Evolutionary conservation across 164 flowering plant species (phyloP), one percentile per base, ranked within the genome.

Genomic region (Sextonia rubra): DNA sequence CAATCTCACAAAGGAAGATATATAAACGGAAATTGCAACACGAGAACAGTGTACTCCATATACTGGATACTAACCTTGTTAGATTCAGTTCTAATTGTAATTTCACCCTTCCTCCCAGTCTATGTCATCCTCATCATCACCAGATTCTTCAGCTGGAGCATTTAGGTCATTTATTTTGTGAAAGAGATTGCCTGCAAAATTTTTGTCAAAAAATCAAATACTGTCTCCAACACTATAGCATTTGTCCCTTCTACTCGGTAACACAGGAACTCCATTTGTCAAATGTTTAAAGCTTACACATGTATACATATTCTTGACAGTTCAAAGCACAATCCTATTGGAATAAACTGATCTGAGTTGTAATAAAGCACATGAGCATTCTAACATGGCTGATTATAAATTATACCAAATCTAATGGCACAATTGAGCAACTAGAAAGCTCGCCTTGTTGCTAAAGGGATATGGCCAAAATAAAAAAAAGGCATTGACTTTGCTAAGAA

Each of bases 21-120:
- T 37, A 37, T 8, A 37, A 9, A 37, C 14, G n/a, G 58, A 52
- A 52, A 15, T 3, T 15, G 58, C 12, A 52, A 17, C 58, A 3
- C 14, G 58, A 52, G 58, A 52, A 52, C n/a, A 18, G 20, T 4
- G n/a, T 20, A 52, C 58, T 52, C 7, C n/a, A 0, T 20, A 15
- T 18, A 4, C 15, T 52, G 44, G 0, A 37, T 37, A 37, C 58
- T 3, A 15, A 52, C 4, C 58, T 52, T 3, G 58, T 52, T 15
- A 15, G 7, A 52, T 12, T 52, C 6, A 52, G 58, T 15, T 15
- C 17, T 61, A 2, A 61, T 22, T 22, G 25, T 64, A 29, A 26
- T 27, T 64, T 80, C 74, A 76, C 48, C 81, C 83, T 72, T 79
- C 79, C 64, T 82, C 85, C 85, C 85, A 82, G 52, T 77, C 85